Evolutionary conservation across 768 basidiomycete species (phyloP), one percentile per base, ranked within the genome.

Genomic region (Boletus subcaerulescens): DNA sequence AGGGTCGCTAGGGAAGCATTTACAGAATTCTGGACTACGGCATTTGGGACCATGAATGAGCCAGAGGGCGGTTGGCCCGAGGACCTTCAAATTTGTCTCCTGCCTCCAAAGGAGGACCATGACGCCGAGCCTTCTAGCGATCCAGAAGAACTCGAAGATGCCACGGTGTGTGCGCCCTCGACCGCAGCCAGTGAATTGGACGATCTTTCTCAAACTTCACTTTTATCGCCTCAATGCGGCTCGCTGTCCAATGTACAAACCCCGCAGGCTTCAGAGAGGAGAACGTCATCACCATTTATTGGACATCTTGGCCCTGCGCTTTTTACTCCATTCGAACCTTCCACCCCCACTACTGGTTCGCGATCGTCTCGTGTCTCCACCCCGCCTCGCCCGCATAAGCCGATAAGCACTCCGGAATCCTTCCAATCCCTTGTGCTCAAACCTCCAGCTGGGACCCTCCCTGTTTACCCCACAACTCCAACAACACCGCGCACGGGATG

Each of bases 41-140:
- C 75, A 3, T 88, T 77, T 56, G 73, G 73, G 12, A 49, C 66
- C 2, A 35, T 74, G 22, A 57, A 72, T 4, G 68, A 73, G 22
- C 84, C 86, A 0, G 56, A 64, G 14, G 64, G 62, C 3, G 83
- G 80, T 6, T 91, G 86, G 86, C 78, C 85, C 0, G 70, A 72
- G 29, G 69, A 74, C 39, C 73, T 87, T 20, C 64, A 58, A 22
- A 60, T 65, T 15, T 77, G 76, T 51, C 60, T 80, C 17, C 45
- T 53, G 10, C 49, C 60, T 43, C 38, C 36, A 6, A 42, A 56
- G 18, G 43, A 41, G 18, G 43, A 38, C 8, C 41, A 33, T 20
- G 57, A 68, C 5, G 12, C 29, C 13, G 66, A 68, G 17, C 68
- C 57, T 14, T 68, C 66, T 4, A 66, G 67, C 13, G 62, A 67